These are phyloP conservation scores for Botrytis byssoidea DNA, from an alignment of 2,329 filamentous ascomycete genomes.

Conservation along the genomic window DNA sequence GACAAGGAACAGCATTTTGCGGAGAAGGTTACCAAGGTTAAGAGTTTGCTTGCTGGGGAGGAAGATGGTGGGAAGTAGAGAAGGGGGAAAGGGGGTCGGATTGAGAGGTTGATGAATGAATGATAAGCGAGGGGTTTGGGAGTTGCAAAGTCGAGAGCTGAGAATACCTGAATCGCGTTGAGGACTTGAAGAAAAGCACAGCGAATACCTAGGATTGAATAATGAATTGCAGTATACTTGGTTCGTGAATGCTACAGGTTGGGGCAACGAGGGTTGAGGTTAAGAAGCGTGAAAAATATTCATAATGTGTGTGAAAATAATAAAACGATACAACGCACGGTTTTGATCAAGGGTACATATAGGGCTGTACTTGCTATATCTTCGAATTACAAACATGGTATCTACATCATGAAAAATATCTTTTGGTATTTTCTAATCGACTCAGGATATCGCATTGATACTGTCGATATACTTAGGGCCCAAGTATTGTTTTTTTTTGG, in stretches of 20 bases:
- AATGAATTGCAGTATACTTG: neutral
- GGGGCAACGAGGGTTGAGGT: neutral
- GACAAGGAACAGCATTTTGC: conserved; percentile 38
- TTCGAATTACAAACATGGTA: neutral
- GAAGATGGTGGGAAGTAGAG: neutral
- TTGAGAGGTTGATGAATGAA: neutral
- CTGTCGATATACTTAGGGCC: neutral
- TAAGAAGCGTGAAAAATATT: neutral
- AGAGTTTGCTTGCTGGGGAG: conserved; percentile 36
- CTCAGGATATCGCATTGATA: neutral
- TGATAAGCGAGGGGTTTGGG: neutral
- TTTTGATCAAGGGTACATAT: neutral
- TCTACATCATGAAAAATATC: neutral
- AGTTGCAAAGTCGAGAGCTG: neutral
- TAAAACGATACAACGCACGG: neutral
- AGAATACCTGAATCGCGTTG: neutral
- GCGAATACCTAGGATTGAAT: neutral
- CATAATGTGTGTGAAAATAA: neutral
- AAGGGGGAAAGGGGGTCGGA: neutral
- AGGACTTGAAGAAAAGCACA: neutral
- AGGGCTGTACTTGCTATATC: neutral
- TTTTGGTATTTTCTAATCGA: neutral
- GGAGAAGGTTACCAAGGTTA: conserved; percentile 38
- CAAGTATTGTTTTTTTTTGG: neutral
- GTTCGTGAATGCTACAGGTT: neutral